Evolutionary conservation across 1,139 yeast species (phyloP), one percentile per base, ranked within the genome.

Genomic region (Yarrowia galli): DNA sequence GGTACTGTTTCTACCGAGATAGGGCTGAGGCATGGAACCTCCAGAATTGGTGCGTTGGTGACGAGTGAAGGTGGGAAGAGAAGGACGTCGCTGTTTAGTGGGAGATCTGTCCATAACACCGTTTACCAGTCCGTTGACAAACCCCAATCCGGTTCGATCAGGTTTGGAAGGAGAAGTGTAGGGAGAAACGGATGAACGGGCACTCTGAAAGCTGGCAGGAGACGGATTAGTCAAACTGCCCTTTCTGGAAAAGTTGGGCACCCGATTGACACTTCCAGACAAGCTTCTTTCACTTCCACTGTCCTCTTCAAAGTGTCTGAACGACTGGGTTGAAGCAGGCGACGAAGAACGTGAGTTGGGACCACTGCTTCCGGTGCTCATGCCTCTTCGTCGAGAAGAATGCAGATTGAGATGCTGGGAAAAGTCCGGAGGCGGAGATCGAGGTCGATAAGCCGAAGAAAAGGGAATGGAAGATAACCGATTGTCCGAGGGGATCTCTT

Each of bases 91-190:
- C 8, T 46, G 48, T 28, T 49, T 64, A 0, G 67, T 48, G 0
- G 56, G 58, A 9, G 60, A 49, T 40, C 67, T 48, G 49, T 64
- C 48, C 58, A 49, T 38, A 20, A 64, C 48, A 5, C 54, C 51
- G 45, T 42, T 49, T n/a, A 64, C 48, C 2, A 49, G 25, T 3
- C 60, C 56, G 32, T 51, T 64, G 49, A 51, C 49, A 32, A 40
- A 40, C 10, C 56, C 49, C 10, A 51, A 38, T 25, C 49, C 60
- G 10, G 28, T 28, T 7, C 64, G 12, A 22, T 58, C 64, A 2
- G 64, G 64, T 43, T 58, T 58, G n/a, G 64, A 58, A 13, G 64
- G 64, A 1, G 64, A 58, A 8, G 64, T 58, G 51, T 58, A 58
- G 1, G 64, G 64, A 4, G 51, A 43, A 8, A 58, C 64, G 2